Percentiles rank a stretch among this genome's conserved stretches.
Conservation (phyloP, 352 stramenopile genomes). For the Elongisporangium anandrum region DNA sequence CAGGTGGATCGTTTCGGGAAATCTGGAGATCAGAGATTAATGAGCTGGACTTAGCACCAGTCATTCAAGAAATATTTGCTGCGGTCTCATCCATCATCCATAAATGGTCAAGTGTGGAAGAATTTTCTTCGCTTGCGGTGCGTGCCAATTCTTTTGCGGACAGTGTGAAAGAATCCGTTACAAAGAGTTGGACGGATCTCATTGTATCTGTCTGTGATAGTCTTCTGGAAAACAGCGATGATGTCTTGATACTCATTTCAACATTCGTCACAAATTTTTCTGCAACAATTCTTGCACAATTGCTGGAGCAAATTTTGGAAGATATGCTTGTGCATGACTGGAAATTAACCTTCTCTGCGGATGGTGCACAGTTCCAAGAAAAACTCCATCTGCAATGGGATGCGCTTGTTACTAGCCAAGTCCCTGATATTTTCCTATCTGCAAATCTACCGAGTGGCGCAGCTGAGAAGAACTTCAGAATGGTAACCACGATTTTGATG, state of each 20-base stretch:
- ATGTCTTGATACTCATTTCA: background rate
- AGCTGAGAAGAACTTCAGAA: slow-evolving; percentile 1
- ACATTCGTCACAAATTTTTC: background rate
- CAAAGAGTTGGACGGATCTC: background rate
- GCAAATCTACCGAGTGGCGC: slow-evolving; percentile 7
- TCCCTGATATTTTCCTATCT: slow-evolving; percentile 34
- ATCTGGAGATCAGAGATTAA: background rate
- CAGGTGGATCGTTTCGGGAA: background rate
- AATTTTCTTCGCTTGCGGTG: background rate
- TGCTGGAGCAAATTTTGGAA: slow-evolving; percentile 20
- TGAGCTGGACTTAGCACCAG: background rate
- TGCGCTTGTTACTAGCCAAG: slow-evolving; percentile 19
- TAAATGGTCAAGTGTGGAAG: background rate
- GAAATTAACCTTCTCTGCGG: slow-evolving; percentile 30
- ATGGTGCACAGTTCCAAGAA: background rate
- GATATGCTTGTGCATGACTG: slow-evolving; percentile 35
- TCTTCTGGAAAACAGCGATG: background rate
- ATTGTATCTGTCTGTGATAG: background rate
- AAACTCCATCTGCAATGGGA: slow-evolving; percentile 19
- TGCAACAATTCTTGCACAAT: background rate
- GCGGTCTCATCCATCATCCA: background rate
- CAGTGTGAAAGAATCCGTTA: background rate
- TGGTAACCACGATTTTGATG: slow-evolving; percentile 11
- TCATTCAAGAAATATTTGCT: background rate
- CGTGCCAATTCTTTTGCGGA: background rate